These are phyloP conservation scores for Stephanodiscus minutulus DNA, from an alignment of 108 stramenopile genomes.

Conservation along the genomic window DNA sequence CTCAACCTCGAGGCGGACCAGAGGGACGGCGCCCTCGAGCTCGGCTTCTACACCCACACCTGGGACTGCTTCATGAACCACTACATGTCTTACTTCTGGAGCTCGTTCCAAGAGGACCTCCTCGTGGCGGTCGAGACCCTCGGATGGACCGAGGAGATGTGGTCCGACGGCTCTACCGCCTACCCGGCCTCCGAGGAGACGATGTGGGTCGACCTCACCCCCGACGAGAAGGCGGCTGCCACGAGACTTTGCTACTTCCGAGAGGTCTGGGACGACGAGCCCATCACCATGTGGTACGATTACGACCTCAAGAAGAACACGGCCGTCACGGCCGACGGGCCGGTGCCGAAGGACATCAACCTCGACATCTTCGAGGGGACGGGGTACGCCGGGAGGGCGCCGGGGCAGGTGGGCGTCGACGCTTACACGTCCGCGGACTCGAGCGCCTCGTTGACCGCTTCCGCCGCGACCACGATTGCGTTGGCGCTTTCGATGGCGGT, in stretches of 20 bases:
- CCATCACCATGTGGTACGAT: slow-evolving; percentile 27
- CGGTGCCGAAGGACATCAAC: slow-evolving; percentile 35
- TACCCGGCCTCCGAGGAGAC: slow-evolving; percentile 32
- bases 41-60: slow-evolving; percentile 52
- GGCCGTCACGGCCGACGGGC: slow-evolving; percentile 22
- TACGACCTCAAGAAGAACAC: slow-evolving; percentile 9
- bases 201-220: slow-evolving; percentile 45
- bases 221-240: slow-evolving; percentile 48
- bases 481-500: slow-evolving; percentile 5
- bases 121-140: slow-evolving; percentile 37
- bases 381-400: slow-evolving; percentile 8
- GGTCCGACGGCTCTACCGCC: slow-evolving; percentile 22
- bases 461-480: not conserved
- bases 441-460: slow-evolving; percentile 1
- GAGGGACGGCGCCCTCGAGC: slow-evolving; percentile 39
- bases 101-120: slow-evolving; percentile 39
- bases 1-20: slow-evolving; percentile 31
- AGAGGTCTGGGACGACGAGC: slow-evolving; percentile 50
- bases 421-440: slow-evolving; percentile 4
- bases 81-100: slow-evolving; percentile 53
- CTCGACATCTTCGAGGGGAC: slow-evolving; percentile 24
- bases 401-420: not conserved
- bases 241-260: slow-evolving; percentile 52
- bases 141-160: slow-evolving; percentile 51
- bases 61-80: slow-evolving; percentile 67